phyloP scores from a whole-genome alignment of 306 rosid species.

The Coriaria nepalensis region DNA sequence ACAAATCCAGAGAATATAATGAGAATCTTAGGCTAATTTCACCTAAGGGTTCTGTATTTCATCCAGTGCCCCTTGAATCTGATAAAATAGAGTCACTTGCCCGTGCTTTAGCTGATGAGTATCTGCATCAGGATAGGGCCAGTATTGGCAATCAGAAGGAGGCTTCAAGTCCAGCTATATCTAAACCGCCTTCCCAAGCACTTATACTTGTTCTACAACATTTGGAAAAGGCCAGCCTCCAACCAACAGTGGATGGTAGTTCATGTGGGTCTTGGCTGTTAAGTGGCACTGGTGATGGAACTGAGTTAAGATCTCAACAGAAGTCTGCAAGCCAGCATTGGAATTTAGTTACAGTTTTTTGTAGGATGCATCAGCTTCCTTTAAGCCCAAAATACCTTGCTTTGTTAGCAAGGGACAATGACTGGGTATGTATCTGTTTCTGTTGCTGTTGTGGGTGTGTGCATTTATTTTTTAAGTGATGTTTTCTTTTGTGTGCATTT shows the following conservation, averaged over 20 bases:
- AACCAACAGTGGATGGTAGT: conserved; percentile 42
- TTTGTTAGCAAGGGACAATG: conserved; percentile 78
- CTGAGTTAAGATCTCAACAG: conserved; percentile 73
- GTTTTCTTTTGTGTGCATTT: not conserved
- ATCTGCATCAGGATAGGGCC: conserved; percentile 46
- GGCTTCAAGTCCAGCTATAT: conserved; percentile 17
- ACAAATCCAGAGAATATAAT: conserved; percentile 41
- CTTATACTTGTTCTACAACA: conserved; percentile 63
- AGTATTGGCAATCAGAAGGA: conserved; percentile 25
- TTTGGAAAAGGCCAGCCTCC: conserved; percentile 78
- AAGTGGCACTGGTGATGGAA: conserved; percentile 62
- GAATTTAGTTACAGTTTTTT: conserved; percentile 74
- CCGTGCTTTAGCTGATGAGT: conserved; percentile 78
- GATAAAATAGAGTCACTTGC: conserved; percentile 67
- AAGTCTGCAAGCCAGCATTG: conserved; percentile 87
- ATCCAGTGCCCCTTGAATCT: conserved; percentile 50
- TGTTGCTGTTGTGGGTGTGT: conserved; percentile 3
- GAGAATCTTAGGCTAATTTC: conserved; percentile 53
- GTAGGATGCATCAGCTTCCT: conserved; percentile 79
- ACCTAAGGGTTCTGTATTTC: conserved; percentile 56
- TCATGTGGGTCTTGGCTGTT: conserved; percentile 84
- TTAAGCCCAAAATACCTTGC: conserved; percentile 78
- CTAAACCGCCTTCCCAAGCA: conserved; percentile 51
- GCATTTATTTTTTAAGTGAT: not conserved
- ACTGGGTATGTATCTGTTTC: conserved; percentile 54